Percentiles rank a stretch among this genome's conserved stretches.
phyloP scores from a whole-genome alignment of 345 rosid genomes.

The Ailanthus altissimus region DNA sequence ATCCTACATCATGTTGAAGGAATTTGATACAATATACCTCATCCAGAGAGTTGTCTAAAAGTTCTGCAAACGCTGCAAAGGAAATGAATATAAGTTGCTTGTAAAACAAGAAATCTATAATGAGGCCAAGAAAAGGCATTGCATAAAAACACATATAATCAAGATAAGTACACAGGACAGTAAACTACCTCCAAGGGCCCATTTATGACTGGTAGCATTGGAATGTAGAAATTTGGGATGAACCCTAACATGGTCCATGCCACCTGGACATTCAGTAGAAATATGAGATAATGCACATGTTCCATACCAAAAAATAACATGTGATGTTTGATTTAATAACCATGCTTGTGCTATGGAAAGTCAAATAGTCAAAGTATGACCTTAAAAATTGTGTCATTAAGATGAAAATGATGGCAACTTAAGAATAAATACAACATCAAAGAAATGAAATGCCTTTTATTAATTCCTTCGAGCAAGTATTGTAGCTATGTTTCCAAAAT shows the following conservation, averaged over 20 bases:
- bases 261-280: conserved; percentile 46
- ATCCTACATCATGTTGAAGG: not conserved
- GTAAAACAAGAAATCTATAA: conserved; percentile 4
- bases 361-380: not conserved
- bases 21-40: conserved; percentile 49
- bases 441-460: not conserved
- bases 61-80: conserved; percentile 86
- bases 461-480: not conserved
- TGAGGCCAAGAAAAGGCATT: not conserved
- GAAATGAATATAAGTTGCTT: conserved; percentile 9
- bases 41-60: conserved; percentile 83
- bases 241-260: conserved; percentile 87
- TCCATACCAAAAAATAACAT: not conserved
- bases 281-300: not conserved
- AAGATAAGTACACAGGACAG: conserved; percentile 5
- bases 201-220: conserved; percentile 97
- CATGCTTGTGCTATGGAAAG: not conserved
- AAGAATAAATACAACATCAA: not conserved
- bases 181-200: conserved; percentile 94
- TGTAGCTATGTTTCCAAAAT: not conserved
- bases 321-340: not conserved
- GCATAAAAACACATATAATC: conserved; percentile 3
- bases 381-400: not conserved
- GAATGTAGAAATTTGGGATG: conserved; percentile 97
- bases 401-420: not conserved